Evolutionary conservation across 139 green algal genomes (phyloP).

Genomic region (Chlorella sorokiniana): DNA sequence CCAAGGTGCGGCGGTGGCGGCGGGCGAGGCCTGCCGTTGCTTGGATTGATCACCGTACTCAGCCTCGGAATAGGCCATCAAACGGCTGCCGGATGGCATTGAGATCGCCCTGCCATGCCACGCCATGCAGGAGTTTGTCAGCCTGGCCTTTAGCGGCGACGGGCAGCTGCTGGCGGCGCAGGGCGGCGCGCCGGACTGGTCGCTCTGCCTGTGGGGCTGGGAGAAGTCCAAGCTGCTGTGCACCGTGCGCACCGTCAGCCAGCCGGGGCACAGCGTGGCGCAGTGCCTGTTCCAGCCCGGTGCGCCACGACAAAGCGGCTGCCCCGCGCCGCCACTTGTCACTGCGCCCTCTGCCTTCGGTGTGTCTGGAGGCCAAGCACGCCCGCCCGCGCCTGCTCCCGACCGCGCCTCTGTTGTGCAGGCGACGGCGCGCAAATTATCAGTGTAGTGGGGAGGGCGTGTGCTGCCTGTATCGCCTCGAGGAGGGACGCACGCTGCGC

Average conservation of each 20-base stretch:
- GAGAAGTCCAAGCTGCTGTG: conserved; percentile 84
- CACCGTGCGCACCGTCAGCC: conserved; percentile 48
- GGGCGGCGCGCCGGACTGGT: conserved; percentile 86
- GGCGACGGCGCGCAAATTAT: conserved; percentile 44
- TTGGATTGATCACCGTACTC: background rate
- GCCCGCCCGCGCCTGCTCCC: too few species aligned
- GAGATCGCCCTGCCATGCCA: background rate
- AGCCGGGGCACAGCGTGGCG: conserved; percentile 16
- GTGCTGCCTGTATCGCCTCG: conserved; percentile 62
- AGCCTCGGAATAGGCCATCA: background rate
- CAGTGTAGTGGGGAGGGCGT: conserved; percentile 65
- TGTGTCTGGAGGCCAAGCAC: too few species aligned
- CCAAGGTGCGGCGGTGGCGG: conserved; percentile 58
- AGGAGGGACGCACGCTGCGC: conserved; percentile 54
- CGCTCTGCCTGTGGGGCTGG: conserved; percentile 87
- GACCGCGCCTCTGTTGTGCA: background rate
- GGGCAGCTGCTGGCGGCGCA: conserved; percentile 81
- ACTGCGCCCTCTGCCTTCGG: too few species aligned
- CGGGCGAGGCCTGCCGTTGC: background rate
- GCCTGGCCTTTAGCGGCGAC: conserved; percentile 84
- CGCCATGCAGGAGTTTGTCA: conserved; percentile 80
- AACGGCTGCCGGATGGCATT: background rate
- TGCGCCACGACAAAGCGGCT: background rate
- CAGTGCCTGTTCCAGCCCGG: conserved; percentile 69
- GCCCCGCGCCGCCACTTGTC: background rate